These are phyloP conservation scores for Solanum corneliomulleri DNA, from an alignment of 257 asterid genomes.

Conservation along the genomic window DNA sequence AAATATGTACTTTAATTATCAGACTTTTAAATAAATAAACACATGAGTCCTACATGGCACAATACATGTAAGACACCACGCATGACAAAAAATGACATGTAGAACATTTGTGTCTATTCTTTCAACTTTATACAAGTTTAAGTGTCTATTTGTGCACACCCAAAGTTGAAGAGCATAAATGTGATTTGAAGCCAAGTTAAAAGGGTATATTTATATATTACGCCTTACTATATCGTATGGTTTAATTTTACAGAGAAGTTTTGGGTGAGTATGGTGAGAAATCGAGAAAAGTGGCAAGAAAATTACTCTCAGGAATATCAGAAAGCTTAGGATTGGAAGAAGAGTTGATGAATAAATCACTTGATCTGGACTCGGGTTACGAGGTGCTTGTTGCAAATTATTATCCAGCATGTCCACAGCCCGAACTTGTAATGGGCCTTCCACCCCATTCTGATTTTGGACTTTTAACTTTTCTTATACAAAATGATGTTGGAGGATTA, in stretches of 20 bases:
- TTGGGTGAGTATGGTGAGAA: slow-evolving; percentile 32
- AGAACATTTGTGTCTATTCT: too few relatives aligned
- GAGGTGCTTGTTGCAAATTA: slow-evolving; percentile 44
- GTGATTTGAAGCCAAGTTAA: too few relatives aligned
- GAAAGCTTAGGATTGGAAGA: slow-evolving; percentile 45
- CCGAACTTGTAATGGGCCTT: slow-evolving; percentile 56
- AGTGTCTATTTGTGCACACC: too few relatives aligned
- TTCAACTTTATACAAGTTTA: too few relatives aligned
- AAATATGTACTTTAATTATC: too few relatives aligned
- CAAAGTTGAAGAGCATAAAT: too few relatives aligned
- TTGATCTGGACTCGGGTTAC: slow-evolving; percentile 26
- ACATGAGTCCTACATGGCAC: too few relatives aligned
- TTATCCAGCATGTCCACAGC: slow-evolving; percentile 67
- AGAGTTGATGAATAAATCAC: slow-evolving; percentile 16
- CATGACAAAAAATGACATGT: too few relatives aligned
- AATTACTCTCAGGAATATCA: slow-evolving; percentile 34
- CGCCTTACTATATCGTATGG: too few relatives aligned
- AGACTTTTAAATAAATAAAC: too few relatives aligned
- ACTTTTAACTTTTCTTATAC: slow-evolving; percentile 54
- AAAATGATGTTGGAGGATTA: slow-evolving; percentile 52
- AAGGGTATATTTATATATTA: too few relatives aligned
- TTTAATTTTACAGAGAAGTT: slow-evolving; percentile 14
- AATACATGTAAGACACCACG: too few relatives aligned
- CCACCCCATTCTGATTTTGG: slow-evolving; percentile 78
- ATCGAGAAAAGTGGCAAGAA: slow-evolving; percentile 19